Conservation (phyloP, 805 yeast species). For the Candida verbasci region DNA sequence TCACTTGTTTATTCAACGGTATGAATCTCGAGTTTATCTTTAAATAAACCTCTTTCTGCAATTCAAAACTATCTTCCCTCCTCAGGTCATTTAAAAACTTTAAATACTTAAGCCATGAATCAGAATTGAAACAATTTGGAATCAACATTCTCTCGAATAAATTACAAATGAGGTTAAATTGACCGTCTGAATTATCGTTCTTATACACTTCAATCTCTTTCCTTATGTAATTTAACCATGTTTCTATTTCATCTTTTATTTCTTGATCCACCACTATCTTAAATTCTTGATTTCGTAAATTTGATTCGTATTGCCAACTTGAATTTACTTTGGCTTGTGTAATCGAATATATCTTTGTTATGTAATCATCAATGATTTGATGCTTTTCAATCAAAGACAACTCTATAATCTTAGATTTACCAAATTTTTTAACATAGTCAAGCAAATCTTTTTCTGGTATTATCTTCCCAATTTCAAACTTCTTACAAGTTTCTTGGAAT, state of each 20-base stretch:
- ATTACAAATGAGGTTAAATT: constrained; percentile 30
- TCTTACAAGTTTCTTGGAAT: constrained; percentile 35
- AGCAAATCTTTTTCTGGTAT: constrained; percentile 11
- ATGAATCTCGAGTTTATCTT: constrained; percentile 45
- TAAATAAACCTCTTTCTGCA: constrained; percentile 42
- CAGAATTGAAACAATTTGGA: constrained; percentile 57
- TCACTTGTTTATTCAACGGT: constrained; percentile 21
- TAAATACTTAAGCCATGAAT: constrained; percentile 67
- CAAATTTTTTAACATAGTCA: constrained; percentile 19
- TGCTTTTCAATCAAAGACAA: constrained; percentile 35
- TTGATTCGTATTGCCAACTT: constrained; percentile 72
- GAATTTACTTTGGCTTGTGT: constrained; percentile 52
- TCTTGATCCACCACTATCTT: constrained; percentile 33
- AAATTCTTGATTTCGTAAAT: constrained; percentile 55
- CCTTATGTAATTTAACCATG: constrained; percentile 63
- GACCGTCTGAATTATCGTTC: constrained; percentile 1
- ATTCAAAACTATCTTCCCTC: constrained; percentile 18
- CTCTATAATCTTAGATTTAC: constrained; percentile 17
- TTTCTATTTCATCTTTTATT: constrained; percentile 38
- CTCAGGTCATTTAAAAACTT: constrained; percentile 42
- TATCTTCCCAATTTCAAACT: constrained; percentile 27
- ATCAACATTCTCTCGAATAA: constrained; percentile 72
- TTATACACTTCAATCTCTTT: constrained; percentile 39
- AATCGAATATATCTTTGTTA: constrained; percentile 36
- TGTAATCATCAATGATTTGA: constrained; percentile 40